phyloP scores from a whole-genome alignment of 1,284 basidiomycete genomes.

The Trichosporon ovoides region DNA sequence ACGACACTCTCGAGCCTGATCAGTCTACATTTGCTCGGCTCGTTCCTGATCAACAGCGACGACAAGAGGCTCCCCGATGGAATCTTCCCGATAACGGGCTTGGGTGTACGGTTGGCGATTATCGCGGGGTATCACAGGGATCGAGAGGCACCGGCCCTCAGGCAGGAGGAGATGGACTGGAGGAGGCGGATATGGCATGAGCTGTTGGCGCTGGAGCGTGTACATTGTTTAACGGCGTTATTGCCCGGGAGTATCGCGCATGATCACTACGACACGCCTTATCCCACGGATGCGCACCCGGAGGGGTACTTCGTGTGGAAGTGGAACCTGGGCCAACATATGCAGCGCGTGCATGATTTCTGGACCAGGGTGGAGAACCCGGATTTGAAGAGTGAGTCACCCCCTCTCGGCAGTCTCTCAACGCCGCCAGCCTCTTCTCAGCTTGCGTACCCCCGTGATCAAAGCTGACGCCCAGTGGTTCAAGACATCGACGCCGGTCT shows the following conservation, averaged over 20 bases:
- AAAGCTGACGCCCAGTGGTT: too few relatives aligned
- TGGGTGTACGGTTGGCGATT: constrained; percentile 17
- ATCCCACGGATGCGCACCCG: constrained; percentile 16
- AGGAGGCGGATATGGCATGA: constrained; percentile 21
- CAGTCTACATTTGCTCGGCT: constrained; percentile 15
- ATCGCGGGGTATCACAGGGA: constrained; percentile 22
- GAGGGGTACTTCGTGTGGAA: constrained; percentile 20
- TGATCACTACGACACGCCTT: constrained; percentile 21
- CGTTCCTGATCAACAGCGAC: constrained; percentile 21
- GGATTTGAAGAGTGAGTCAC: constrained; percentile 8
- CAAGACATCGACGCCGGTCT: constrained; percentile 22
- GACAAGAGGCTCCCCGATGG: constrained; percentile 20
- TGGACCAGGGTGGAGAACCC: constrained; percentile 17
- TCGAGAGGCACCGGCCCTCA: constrained; percentile 8
- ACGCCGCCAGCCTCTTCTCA: too few relatives aligned
- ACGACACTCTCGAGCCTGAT: constrained; percentile 19
- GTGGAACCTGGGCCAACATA: constrained; percentile 21
- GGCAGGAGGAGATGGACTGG: constrained; percentile 16
- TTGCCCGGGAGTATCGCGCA: constrained; percentile 19
- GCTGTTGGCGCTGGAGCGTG: constrained; percentile 17
- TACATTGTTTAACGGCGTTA: constrained; percentile 18
- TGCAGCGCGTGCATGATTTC: constrained; percentile 20
- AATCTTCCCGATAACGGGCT: constrained; percentile 22
- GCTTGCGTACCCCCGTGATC: too few relatives aligned
- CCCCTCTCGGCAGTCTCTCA: too few relatives aligned